Evolutionary conservation across 31 red algal species (phyloP).

Genomic region (Bonnemaisonia californica): DNA sequence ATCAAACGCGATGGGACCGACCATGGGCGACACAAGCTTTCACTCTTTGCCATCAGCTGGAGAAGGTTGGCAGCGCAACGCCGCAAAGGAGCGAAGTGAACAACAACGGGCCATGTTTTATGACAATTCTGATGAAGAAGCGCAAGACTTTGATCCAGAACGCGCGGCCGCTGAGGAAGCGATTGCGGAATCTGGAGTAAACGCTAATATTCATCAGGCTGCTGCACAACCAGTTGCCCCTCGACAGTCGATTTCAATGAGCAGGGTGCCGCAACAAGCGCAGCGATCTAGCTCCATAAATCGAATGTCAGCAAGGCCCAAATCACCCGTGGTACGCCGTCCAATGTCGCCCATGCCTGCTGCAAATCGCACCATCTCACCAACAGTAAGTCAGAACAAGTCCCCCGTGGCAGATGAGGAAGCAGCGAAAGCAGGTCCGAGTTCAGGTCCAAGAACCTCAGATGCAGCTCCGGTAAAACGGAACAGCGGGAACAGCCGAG

Average conservation of each 20-base stretch:
- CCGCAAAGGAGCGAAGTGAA: slow-evolving; percentile 37
- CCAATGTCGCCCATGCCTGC: slow-evolving; percentile 53
- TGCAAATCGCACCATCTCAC: slow-evolving; percentile 20
- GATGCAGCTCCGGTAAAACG: background rate
- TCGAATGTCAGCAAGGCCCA: slow-evolving; percentile 23
- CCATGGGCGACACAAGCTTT: slow-evolving; percentile 56
- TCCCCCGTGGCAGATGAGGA: slow-evolving; percentile 17
- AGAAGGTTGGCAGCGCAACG: slow-evolving; percentile 42
- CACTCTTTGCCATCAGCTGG: slow-evolving; percentile 44
- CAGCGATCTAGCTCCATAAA: slow-evolving; percentile 39
- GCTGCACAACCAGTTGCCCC: background rate
- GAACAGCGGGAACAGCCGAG: background rate
- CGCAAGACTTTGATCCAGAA: slow-evolving; percentile 68
- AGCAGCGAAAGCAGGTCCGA: slow-evolving; percentile 12
- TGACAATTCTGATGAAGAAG: slow-evolving; percentile 74
- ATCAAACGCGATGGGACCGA: background rate
- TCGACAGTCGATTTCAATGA: background rate
- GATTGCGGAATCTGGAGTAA: slow-evolving; percentile 45
- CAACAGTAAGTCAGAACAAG: slow-evolving; percentile 8
- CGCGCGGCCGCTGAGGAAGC: slow-evolving; percentile 70
- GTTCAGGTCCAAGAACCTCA: background rate
- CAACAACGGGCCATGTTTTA: slow-evolving; percentile 57
- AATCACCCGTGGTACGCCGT: slow-evolving; percentile 59
- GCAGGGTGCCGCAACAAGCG: slow-evolving; percentile 15
- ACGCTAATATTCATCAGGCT: background rate